A percentile compares a stretch with the other conserved stretches of the same genome.
Evolutionary conservation across 129 eudicot genomes (phyloP).

Genomic region (Flaveria robusta): DNA sequence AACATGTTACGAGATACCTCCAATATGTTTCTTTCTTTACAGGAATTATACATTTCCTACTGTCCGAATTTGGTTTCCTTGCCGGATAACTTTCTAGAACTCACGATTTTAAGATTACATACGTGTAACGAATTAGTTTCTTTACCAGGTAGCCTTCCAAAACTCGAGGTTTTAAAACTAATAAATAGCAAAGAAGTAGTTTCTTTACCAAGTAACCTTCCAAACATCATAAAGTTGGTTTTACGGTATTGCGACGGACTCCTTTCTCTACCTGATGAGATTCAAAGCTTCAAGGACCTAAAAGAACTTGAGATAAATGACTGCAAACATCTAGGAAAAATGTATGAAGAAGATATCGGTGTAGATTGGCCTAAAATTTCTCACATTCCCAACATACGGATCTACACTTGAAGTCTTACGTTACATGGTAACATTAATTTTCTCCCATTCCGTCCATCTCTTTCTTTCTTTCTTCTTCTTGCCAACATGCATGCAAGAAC

Average conservation of each 20-base stretch:
- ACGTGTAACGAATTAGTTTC: not conserved
- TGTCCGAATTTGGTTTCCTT: not conserved
- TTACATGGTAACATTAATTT: too few species aligned
- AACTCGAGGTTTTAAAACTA: too few species aligned
- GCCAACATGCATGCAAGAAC: too few species aligned
- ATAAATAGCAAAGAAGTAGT: too few species aligned
- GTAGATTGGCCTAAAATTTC: constrained; percentile 28
- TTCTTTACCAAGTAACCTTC: too few species aligned
- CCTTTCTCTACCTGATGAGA: too few species aligned
- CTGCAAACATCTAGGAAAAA: not conserved
- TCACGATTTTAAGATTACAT: not conserved
- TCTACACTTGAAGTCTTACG: too few species aligned
- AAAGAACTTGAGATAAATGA: not conserved
- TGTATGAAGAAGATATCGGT: constrained; percentile 7
- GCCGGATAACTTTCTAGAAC: constrained; percentile 10
- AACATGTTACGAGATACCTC: not conserved
- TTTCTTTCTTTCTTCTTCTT: too few species aligned
- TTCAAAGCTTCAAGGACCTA: constrained; percentile 2
- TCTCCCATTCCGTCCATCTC: too few species aligned
- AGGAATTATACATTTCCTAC: not conserved
- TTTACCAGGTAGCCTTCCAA: too few species aligned
- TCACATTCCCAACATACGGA: constrained; percentile 14
- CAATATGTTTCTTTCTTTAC: constrained; percentile 13
- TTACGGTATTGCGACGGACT: too few species aligned
- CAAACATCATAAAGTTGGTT: too few species aligned